Percentiles rank a stretch among this genome's conserved stretches.
Conservation (phyloP, 2,329 filamentous ascomycete genomes). For the Talaromyces sp. region DNA sequence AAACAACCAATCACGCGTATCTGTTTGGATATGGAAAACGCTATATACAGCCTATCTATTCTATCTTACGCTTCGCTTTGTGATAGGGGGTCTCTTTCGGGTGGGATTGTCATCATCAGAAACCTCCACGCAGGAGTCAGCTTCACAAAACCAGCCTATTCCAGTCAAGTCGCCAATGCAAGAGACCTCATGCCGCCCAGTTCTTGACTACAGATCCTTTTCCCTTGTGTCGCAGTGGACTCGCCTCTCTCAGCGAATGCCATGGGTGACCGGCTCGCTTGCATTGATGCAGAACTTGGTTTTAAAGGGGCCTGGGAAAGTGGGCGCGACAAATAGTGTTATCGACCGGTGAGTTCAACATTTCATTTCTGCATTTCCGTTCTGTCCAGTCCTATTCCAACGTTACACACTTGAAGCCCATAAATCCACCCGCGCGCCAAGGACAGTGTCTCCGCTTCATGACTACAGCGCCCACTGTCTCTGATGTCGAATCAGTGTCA, state of each 20-base stretch:
- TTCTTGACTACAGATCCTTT: constrained; percentile 75
- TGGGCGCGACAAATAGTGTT: constrained; percentile 70
- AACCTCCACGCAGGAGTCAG: constrained; percentile 20
- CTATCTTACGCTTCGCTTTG: constrained; percentile 62
- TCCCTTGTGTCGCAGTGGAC: constrained; percentile 67
- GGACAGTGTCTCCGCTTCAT: neutral
- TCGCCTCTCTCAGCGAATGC: constrained; percentile 76
- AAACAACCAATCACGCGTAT: constrained; percentile 28
- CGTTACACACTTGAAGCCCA: neutral
- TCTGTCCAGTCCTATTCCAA: constrained; percentile 11
- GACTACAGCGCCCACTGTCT: neutral
- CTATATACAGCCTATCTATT: constrained; percentile 49
- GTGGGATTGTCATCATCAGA: constrained; percentile 61
- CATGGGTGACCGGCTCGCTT: constrained; percentile 75
- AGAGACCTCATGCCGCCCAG: constrained; percentile 42
- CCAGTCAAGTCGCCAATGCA: constrained; percentile 23
- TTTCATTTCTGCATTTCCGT: constrained; percentile 21
- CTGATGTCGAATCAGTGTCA: neutral
- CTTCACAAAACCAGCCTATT: constrained; percentile 22
- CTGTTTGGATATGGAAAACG: constrained; percentile 46
- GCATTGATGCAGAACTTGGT: constrained; percentile 72
- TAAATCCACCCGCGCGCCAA: constrained; percentile 8
- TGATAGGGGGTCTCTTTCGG: constrained; percentile 60
- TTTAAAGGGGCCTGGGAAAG: constrained; percentile 67
- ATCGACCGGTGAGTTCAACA: constrained; percentile 77